phyloP scores from a whole-genome alignment of 208 protist species.

The Zelonia costaricensis region DNA sequence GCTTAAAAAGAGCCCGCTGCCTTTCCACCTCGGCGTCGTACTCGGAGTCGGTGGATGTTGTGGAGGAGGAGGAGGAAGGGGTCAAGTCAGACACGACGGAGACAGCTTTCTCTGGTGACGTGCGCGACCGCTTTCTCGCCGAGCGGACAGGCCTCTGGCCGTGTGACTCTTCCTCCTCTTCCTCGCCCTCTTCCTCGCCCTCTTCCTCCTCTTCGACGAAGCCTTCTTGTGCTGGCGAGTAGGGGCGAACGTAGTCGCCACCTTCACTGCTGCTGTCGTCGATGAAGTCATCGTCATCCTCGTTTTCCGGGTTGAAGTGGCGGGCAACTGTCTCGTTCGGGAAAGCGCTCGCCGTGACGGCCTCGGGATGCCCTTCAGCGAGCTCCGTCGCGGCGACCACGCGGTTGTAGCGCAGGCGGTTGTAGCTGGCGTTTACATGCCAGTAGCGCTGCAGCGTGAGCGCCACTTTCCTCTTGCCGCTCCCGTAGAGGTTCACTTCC shows the following conservation, averaged over 20 bases:
- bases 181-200: conserved; percentile 11
- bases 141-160: too few relatives aligned
- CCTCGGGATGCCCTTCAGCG: conserved; percentile 42
- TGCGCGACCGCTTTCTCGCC: not conserved
- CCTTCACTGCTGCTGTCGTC: conserved; percentile 28
- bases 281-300: conserved; percentile 43
- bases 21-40: conserved; percentile 7
- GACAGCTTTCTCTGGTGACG: not conserved
- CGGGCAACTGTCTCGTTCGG: conserved; percentile 40
- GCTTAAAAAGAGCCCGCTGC: conserved; percentile 24
- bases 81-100: not conserved
- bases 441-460: conserved; percentile 80
- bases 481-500: conserved; percentile 2
- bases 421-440: conserved; percentile 78
- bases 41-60: conserved; percentile 6
- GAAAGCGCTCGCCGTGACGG: conserved; percentile 44
- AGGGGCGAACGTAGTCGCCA: conserved; percentile 16
- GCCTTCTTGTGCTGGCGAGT: conserved; percentile 18
- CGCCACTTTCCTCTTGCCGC: conserved; percentile 19
- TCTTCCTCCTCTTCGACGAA: conserved; percentile 9
- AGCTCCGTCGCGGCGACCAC: conserved; percentile 64
- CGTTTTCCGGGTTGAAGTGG: conserved; percentile 36
- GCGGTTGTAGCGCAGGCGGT: conserved; percentile 84
- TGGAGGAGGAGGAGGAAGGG: not conserved
- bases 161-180: too few relatives aligned